Evolutionary conservation across 768 basidiomycete genomes (phyloP).

Genomic region (Boletus sensibilis): DNA sequence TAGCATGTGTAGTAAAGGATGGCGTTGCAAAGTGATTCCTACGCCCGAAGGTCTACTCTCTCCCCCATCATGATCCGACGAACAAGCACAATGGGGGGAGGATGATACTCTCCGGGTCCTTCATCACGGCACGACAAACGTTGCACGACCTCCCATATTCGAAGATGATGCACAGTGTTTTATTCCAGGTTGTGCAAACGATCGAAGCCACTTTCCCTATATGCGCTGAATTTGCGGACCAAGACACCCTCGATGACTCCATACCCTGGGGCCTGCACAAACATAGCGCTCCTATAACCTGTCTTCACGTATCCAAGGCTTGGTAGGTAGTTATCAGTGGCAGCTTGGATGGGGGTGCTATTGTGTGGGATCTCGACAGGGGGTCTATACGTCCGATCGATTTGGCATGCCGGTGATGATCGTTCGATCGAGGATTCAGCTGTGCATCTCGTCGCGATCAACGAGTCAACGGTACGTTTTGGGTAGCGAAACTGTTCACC

Average conservation of each 20-base stretch:
- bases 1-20: constrained; percentile 52
- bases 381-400: constrained; percentile 75
- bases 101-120: constrained; percentile 59
- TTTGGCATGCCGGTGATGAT: constrained; percentile 56
- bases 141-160: background rate
- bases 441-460: constrained; percentile 72
- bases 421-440: constrained; percentile 32
- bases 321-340: constrained; percentile 88
- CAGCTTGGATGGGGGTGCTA: constrained; percentile 81
- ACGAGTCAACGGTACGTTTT: constrained; percentile 77
- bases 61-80: constrained; percentile 60
- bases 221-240: constrained; percentile 78
- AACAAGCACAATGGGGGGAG: constrained; percentile 67
- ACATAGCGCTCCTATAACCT: constrained; percentile 66
- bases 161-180: background rate
- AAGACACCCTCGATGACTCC: constrained; percentile 72
- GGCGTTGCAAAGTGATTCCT: constrained; percentile 47
- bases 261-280: too few relatives aligned
- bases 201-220: constrained; percentile 71
- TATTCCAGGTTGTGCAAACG: constrained; percentile 63
- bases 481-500: too few relatives aligned
- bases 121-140: constrained; percentile 57
- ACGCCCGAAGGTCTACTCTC: constrained; percentile 57
- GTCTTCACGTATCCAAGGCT: constrained; percentile 68
- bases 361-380: constrained; percentile 87